A percentile compares a stretch with the other conserved stretches of the same genome.
Evolutionary conservation across 306 rosid genomes (phyloP).

Genomic region (Begonia peltatifolia): DNA sequence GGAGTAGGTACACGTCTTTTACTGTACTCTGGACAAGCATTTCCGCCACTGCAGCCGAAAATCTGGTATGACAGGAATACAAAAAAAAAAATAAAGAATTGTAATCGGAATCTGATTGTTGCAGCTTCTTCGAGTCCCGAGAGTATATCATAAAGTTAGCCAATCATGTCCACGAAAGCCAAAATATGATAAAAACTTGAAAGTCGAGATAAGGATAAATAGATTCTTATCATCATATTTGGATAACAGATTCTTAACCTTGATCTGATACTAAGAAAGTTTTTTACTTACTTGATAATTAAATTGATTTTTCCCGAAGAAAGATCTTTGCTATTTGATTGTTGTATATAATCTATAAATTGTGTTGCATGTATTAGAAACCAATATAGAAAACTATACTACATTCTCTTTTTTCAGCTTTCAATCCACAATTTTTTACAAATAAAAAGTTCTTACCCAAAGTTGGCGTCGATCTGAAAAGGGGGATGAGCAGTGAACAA

Average conservation of each 20-base stretch:
- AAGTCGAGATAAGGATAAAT: background rate
- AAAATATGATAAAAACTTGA: background rate
- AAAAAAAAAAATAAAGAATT: background rate
- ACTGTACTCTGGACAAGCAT: slow-evolving; percentile 47
- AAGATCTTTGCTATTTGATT: too few relatives aligned
- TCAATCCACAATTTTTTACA: too few relatives aligned
- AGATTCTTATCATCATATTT: too few relatives aligned
- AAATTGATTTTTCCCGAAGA: too few relatives aligned
- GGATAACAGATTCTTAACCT: too few relatives aligned
- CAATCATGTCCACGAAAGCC: background rate
- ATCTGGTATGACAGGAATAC: slow-evolving; percentile 16
- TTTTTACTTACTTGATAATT: too few relatives aligned
- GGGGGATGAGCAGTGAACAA: slow-evolving; percentile 88
- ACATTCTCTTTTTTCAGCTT: too few relatives aligned
- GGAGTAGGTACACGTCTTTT: slow-evolving; percentile 34
- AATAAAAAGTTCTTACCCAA: slow-evolving; percentile 39
- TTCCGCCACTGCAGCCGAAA: slow-evolving; percentile 47
- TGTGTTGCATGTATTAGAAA: too few relatives aligned
- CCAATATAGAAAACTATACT: too few relatives aligned
- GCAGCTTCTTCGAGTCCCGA: background rate
- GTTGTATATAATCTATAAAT: too few relatives aligned
- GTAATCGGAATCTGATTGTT: background rate
- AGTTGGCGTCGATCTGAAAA: slow-evolving; percentile 94
- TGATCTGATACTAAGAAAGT: too few relatives aligned
- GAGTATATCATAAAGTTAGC: background rate